These are phyloP conservation scores for Musa schizocarpa DNA, from an alignment of 176 grass and related monocot genomes.

Conservation along the genomic window DNA sequence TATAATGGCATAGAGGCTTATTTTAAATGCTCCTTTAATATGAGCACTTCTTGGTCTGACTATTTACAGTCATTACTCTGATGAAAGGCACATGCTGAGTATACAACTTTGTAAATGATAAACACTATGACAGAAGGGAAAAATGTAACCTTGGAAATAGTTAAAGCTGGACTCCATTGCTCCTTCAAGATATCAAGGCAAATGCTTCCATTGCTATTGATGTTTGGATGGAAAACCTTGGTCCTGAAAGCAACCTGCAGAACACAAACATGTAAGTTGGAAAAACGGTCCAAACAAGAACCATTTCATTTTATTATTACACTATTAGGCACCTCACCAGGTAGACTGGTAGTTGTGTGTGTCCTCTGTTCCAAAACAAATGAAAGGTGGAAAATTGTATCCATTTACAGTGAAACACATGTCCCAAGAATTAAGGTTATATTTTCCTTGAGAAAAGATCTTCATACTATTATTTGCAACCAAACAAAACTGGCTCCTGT, in stretches of 20 bases:
- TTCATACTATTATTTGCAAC: too few species aligned
- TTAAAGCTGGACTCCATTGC: constrained; percentile 70
- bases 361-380: too few species aligned
- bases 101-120: background rate
- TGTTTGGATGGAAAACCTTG: constrained; percentile 73
- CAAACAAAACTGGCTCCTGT: too few species aligned
- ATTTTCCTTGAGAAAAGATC: too few species aligned
- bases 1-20: background rate
- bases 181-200: constrained; percentile 82
- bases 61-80: too few species aligned
- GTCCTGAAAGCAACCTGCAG: constrained; percentile 67
- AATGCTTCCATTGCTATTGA: constrained; percentile 76
- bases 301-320: too few species aligned
- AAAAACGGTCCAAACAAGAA: background rate
- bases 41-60: too few species aligned
- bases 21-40: background rate
- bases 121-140: background rate
- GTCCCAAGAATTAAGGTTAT: too few species aligned
- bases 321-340: too few species aligned
- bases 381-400: too few species aligned
- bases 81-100: background rate
- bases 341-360: too few species aligned
- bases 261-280: background rate
- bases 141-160: constrained; percentile 53
- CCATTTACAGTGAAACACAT: too few species aligned